Evolutionary conservation across 768 basidiomycete species (phyloP), one percentile per base, ranked within the genome.

Genomic region (Cyathus striatus): DNA sequence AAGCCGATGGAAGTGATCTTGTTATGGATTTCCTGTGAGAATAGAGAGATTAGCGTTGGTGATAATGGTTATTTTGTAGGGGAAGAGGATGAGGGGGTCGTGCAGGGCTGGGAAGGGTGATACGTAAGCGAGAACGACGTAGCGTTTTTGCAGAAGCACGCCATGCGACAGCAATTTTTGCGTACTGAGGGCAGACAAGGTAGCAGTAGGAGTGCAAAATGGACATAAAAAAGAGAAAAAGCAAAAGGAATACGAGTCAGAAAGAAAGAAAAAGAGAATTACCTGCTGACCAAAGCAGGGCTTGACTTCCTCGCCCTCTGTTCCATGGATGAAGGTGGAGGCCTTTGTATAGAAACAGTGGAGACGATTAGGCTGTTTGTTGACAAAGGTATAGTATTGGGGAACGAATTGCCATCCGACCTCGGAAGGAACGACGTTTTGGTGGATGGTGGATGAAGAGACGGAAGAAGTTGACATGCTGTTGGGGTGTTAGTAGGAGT

Each of bases 371-470:
- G 95, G 95, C 49, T 93, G 84, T 71, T 96, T 93, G 81, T 98
- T 96, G 64, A 99, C 87, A 75, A 90, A 95, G 56, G 90, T 95
- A 73, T 99, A 99, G 72, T 98, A 98, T 69, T 99, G 94, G 38
- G 92, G 91, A 54, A 96, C 93, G 72, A 97, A 97, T 69, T 97
- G 93, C 92, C 93, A 97, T 69, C 94, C 93, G 61, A 97, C 94
- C 72, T 96, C 91, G 55, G 85, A 90, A 65, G 88, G 88, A 73
- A 85, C 72, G 72, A 89, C 83, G 60, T 73, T 77, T 65, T 72
- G 73, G 60, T 78, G 77, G 54, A 67, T 56, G 18, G 66, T 58
- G 55, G 65, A 49, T 56, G 78, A 55, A 61, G 68, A 49, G 49
- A 57, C 40, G 42, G 54, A 48, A 26, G 66, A 57, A 58, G 64